phyloP scores from a whole-genome alignment of 2,329 filamentous ascomycete genomes.

The Ophiostoma ulmi region DNA sequence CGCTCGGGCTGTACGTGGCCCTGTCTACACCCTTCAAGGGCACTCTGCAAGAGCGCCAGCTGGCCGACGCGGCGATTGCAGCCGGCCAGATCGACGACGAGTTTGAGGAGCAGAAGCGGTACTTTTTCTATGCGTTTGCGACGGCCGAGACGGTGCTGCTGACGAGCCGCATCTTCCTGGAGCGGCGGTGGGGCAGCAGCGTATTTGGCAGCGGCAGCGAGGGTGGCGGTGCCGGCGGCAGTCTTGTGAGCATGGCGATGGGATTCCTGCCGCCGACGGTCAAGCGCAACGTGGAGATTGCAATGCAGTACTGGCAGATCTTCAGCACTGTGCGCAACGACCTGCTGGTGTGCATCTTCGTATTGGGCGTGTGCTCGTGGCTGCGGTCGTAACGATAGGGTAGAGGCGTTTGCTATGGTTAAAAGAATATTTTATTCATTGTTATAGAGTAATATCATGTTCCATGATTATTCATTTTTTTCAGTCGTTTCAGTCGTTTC shows the following conservation, averaged over 20 bases:
- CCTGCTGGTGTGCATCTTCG: slow-evolving; percentile 71
- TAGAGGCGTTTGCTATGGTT: background rate
- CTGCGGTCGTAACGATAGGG: slow-evolving; percentile 29
- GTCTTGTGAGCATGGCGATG: slow-evolving; percentile 58
- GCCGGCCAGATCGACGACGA: slow-evolving; percentile 22
- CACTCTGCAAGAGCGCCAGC: slow-evolving; percentile 55
- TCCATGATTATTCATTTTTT: too few species aligned
- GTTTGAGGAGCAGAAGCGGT: slow-evolving; percentile 24
- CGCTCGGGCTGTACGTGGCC: slow-evolving; percentile 65
- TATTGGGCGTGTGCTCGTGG: slow-evolving; percentile 58
- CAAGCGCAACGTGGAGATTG: slow-evolving; percentile 56
- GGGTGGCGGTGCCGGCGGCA: slow-evolving; percentile 45
- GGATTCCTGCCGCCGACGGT: slow-evolving; percentile 62
- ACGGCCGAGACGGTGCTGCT: slow-evolving; percentile 70
- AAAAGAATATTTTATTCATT: background rate
- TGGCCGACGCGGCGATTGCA: slow-evolving; percentile 33
- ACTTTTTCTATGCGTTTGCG: slow-evolving; percentile 74
- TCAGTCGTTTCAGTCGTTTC: too few species aligned
- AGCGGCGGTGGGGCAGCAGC: slow-evolving; percentile 43
- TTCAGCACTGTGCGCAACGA: slow-evolving; percentile 67
- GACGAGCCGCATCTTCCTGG: slow-evolving; percentile 64
- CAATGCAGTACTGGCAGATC: slow-evolving; percentile 63
- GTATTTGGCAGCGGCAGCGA: slow-evolving; percentile 27
- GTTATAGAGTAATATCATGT: background rate
- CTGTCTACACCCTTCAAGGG: slow-evolving; percentile 65